Conservation (phyloP, 73 alveolate genomes). For the Loxodes magnus region DNA sequence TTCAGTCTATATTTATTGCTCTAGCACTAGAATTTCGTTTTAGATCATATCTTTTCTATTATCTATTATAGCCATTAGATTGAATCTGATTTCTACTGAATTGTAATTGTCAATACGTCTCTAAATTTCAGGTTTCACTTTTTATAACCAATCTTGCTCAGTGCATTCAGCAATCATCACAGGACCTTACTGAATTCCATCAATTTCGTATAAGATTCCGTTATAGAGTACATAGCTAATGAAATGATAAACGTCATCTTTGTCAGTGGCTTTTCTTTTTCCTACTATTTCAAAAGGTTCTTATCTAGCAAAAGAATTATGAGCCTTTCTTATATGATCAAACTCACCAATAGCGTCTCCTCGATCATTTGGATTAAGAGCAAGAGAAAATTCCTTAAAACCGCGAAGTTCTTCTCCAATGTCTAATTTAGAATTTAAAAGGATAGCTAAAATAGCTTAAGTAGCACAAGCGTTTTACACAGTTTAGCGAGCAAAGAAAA, state of each 20-base stretch:
- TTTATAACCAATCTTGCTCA: conserved; percentile 64
- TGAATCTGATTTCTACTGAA: conserved; percentile 65
- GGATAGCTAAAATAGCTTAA: conserved; percentile 76
- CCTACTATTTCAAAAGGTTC: conserved; percentile 79
- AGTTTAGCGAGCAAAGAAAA: conserved; percentile 89
- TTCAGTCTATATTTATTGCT: conserved; percentile 3
- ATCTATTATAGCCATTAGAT: conserved; percentile 55
- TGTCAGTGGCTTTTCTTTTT: conserved; percentile 46
- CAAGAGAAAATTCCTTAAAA: conserved; percentile 63
- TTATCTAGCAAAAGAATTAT: conserved; percentile 79
- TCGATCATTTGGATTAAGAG: conserved; percentile 56
- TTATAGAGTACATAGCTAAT: conserved; percentile 81
- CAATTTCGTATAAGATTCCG: conserved; percentile 80
- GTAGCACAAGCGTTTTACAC: conserved; percentile 94
- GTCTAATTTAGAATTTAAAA: conserved; percentile 72
- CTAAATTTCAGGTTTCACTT: conserved; percentile 38
- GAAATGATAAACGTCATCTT: conserved; percentile 90
- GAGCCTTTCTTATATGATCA: conserved; percentile 68
- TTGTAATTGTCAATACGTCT: conserved; percentile 45
- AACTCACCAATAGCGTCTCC: conserved; percentile 74
- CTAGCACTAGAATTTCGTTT: conserved; percentile 11
- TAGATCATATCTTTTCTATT: conserved; percentile 41
- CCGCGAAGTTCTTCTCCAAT: conserved; percentile 76
- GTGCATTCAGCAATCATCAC: conserved; percentile 60
- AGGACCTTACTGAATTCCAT: conserved; percentile 92